A percentile compares a stretch with the other conserved stretches of the same genome.
Evolutionary conservation across 345 rosid genomes (phyloP).

Genomic region (Geranium brycei): DNA sequence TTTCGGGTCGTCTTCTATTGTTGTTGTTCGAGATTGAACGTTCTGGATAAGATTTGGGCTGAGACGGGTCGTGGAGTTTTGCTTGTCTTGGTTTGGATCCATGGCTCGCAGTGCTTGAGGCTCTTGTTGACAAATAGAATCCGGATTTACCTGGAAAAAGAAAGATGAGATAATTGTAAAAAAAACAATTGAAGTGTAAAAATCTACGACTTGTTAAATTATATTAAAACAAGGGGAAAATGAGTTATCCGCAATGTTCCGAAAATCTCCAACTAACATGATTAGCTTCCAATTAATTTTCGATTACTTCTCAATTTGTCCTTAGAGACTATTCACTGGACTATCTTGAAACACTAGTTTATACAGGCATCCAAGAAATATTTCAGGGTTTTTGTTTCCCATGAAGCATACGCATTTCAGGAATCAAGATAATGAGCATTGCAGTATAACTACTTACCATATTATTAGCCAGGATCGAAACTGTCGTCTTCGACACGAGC

Average conservation of each 20-base stretch:
- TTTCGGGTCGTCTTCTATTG: constrained; percentile 36
- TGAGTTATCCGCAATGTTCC: too few species aligned
- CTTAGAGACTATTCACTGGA: too few species aligned
- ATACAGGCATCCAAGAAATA: not conserved
- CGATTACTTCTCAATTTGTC: constrained; percentile 2
- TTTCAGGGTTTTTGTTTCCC: too few species aligned
- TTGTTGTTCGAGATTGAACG: constrained; percentile 18
- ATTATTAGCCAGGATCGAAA: constrained; percentile 60
- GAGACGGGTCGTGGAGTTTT: constrained; percentile 21
- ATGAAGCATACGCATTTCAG: not conserved
- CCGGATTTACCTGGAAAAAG: constrained; percentile 41
- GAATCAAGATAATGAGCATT: not conserved
- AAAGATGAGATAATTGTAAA: not conserved
- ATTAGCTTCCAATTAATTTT: too few species aligned
- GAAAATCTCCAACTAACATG: too few species aligned
- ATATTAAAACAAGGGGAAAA: too few species aligned
- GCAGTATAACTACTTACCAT: constrained; percentile 39
- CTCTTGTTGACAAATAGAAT: constrained; percentile 12
- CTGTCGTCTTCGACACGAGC: constrained; percentile 68
- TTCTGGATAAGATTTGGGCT: constrained; percentile 17
- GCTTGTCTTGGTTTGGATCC: constrained; percentile 20
- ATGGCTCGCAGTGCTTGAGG: constrained; percentile 17
- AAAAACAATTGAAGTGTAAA: too few species aligned
- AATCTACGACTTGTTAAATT: too few species aligned
- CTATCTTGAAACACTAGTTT: too few species aligned